Evolutionary conservation across 306 rosid genomes (phyloP), one percentile per base, ranked within the genome.

Genomic region (Comarum palustre): DNA sequence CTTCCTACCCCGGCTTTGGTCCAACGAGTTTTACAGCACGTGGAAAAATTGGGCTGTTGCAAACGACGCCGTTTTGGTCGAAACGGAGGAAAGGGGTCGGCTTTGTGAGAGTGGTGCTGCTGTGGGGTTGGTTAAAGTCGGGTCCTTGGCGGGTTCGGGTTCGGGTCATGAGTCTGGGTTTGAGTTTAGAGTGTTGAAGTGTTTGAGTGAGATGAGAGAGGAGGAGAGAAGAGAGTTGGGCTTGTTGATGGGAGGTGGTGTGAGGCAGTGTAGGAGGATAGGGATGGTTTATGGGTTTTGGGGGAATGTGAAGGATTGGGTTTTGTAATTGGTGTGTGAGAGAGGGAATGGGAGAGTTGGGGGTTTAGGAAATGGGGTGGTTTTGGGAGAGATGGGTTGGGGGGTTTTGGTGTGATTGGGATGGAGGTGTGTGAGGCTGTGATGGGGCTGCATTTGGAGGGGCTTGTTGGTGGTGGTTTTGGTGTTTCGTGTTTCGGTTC

Each of bases 11-110:
- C 82, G 75, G 16, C 78, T 90, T 31, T 93, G 91, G 94, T 86
- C 97, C 29, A 87, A 83, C 46, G 93, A 90, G 76, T 87, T 90
- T 42, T 89, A 85, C 34, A 51, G 46, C 36, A 36, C 78, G 22
- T 93, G 98, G 98, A 87, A 83, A 81, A 84, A 48, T 15, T 82
- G 97, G 96, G 63, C 89, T 69, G 85, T 93, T 8, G 90, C 89
- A 0, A 41, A 60, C 66, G 88, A 81, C 75, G 81, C 86, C 61
- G 84, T 93, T 79, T 86, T 41, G 9, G 47, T 84, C 3, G 82
- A 81, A 1, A 29, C 45, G 20, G 66, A 42, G 13, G 80, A 51
- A 67, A 60, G 41, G 4, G 68, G 17, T 73, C 68, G 27, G 17
- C 43, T 73, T 66, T 77, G 66, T 45, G 22, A 51, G 50, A 19